Conservation (phyloP, 345 rosid genomes). For the Camelina sativa region DNA sequence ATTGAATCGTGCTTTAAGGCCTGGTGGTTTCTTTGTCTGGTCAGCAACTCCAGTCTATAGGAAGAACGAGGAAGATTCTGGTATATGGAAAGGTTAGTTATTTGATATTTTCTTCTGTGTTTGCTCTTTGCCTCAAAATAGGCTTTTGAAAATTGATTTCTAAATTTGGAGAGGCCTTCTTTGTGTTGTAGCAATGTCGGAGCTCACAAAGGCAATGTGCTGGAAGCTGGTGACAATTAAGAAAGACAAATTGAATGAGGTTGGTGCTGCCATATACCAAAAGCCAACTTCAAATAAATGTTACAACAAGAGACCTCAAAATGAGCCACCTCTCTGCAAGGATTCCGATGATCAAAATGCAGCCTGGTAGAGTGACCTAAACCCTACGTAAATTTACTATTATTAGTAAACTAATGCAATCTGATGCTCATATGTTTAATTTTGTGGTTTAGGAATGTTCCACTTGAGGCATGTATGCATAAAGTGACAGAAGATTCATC, state of each 20-base stretch:
- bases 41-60: conserved; percentile 95
- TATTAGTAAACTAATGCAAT: conserved; percentile 6
- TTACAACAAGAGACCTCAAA: conserved; percentile 57
- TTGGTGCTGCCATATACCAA: conserved; percentile 70
- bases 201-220: conserved; percentile 72
- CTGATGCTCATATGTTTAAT: conserved; percentile 19
- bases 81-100: conserved; percentile 81
- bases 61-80: conserved; percentile 75
- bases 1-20: conserved; percentile 83
- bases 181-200: conserved; percentile 63
- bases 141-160: conserved; percentile 7
- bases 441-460: conserved; percentile 62
- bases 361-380: conserved; percentile 57
- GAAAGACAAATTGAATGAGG: conserved; percentile 60
- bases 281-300: conserved; percentile 73
- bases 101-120: neutral
- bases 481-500: conserved; percentile 58
- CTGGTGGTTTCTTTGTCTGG: conserved; percentile 97
- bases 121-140: conserved; percentile 11
- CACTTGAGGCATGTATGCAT: conserved; percentile 83
- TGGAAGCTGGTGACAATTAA: conserved; percentile 65
- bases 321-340: conserved; percentile 66
- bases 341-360: conserved; percentile 77
- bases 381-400: neutral
- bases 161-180: conserved; percentile 28